Base-by-base conservation (phyloP, 257 asterid species). In the Fraxinus cuspidata region DNA sequence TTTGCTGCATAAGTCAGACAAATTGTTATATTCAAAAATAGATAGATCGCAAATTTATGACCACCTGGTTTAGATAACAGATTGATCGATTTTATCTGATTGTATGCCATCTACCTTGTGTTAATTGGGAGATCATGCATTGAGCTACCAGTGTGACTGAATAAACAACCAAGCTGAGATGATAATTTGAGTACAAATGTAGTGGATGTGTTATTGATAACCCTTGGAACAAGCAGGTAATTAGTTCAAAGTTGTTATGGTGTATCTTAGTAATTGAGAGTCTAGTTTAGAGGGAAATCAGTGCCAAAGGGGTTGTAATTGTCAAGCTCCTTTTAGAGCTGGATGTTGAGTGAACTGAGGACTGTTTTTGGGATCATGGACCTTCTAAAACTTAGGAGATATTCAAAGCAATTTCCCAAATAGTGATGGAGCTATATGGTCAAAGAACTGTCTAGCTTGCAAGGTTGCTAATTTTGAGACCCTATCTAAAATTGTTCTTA, bases 101-200 rank as follows among this genome's bases (percentile, higher is more conserved):
- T 74, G 63, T 64, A 16, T 69, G 31, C 40, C 42, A 23, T 60
- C n/a, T 19, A 53, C 6, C 63, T 53, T 53, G 7, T 53, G 63
- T 19, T 53, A 74, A 75, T 34, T 18, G 34, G 65, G 28, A 13
- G 65, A 29, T 40, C 12, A 49, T 42, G 19, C 42, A 29, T 40
- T 70, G 53, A 74, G n/a, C n/a, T 56, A 12, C 21, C 73, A 51
- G 18, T 60, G 12, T n/a, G 65, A 76, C 29, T 37, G 49, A 71
- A 53, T 5, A 10, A 19, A 53, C 27, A 19, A 53, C 63, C 9
- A 1, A 4, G 25, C n/a, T 13, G 10, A 53, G 25, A n/a, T 16
- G 63, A 6, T 2, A 53, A 53, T 53, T 53, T 53, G 1, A 5
- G 63, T 6, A 53, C 27, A 4, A 4, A 16, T 10, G 18, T 13